Conservation (phyloP, 306 rosid genomes). For the Quercus wislizeni region DNA sequence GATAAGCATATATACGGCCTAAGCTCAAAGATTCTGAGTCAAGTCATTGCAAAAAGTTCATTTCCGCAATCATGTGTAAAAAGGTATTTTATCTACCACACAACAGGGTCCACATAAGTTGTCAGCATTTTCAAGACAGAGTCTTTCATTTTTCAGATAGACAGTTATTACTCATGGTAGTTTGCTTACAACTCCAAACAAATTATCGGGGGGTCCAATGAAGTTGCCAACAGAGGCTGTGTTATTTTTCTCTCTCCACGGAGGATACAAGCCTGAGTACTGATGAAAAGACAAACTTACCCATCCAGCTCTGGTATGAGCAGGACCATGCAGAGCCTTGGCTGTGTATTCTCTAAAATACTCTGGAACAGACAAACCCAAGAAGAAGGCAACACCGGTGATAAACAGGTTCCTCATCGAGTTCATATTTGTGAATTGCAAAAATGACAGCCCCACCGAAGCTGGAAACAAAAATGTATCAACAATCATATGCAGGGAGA, state of each 20-base stretch:
- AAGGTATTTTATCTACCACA: too few species aligned
- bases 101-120: neutral
- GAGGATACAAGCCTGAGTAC: neutral
- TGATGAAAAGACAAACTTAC: constrained; percentile 48
- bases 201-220: too few species aligned
- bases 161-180: neutral
- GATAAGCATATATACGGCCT: neutral
- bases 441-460: constrained; percentile 94
- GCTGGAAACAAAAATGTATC: constrained; percentile 47
- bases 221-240: neutral
- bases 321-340: constrained; percentile 87
- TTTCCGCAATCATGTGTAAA: too few species aligned
- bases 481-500: constrained; percentile 10
- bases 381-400: constrained; percentile 77
- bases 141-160: neutral
- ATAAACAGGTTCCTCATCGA: constrained; percentile 96
- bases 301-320: constrained; percentile 94
- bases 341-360: constrained; percentile 84
- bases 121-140: neutral
- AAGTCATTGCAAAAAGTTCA: too few species aligned
- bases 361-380: constrained; percentile 87
- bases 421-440: constrained; percentile 99
- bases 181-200: neutral
- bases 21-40: too few species aligned
- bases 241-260: neutral